Evolutionary conservation across 345 rosid genomes (phyloP), one percentile per base, ranked within the genome.

Genomic region (Citrus medica): DNA sequence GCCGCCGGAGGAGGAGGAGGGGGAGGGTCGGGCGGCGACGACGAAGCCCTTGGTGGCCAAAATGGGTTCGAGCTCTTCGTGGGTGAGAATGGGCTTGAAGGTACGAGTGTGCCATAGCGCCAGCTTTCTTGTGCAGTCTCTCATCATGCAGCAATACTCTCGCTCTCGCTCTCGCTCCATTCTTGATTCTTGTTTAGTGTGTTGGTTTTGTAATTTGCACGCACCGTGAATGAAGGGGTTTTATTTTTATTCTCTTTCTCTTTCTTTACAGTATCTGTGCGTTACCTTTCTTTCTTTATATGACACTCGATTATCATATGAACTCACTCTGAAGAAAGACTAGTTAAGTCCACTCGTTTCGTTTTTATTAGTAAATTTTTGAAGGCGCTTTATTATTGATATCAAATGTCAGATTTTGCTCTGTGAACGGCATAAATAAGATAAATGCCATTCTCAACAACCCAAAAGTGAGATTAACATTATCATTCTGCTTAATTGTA

Each of bases 21-120:
- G 42, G 6, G 83, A 53, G 33, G 77, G 10, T 4, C 56, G 6
- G 81, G 82, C 0, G 79, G 82, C 30, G 37, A 65, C 83, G 30
- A 75, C 40, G 85, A 89, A 89, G 53, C 93, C 93, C 78, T 83
- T 37, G 61, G 76, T 82, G 56, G 84, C 66, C 89, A 90, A 81
- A 74, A 89, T 82, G 58, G 84, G 74, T 56, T 85, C 91, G 35
- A 89, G 84, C 67, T 87, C 85, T 1, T 85, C 85, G 84, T 89
- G 92, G 5, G 82, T 78, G 81, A 84, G 72, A n/a, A 90, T 33
- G 21, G 93, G 93, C 76, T 28, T 83, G 86, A 88, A 90, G 55
- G 89, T 89, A 21, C 80, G 79, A 7, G 92, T 85, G 85, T 82
- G 77, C 92, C 91, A 90, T 28, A 89, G 80, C 0, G 85, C 88